phyloP scores from a whole-genome alignment of 1,284 basidiomycete genomes.

The Pholiota adiposa region DNA sequence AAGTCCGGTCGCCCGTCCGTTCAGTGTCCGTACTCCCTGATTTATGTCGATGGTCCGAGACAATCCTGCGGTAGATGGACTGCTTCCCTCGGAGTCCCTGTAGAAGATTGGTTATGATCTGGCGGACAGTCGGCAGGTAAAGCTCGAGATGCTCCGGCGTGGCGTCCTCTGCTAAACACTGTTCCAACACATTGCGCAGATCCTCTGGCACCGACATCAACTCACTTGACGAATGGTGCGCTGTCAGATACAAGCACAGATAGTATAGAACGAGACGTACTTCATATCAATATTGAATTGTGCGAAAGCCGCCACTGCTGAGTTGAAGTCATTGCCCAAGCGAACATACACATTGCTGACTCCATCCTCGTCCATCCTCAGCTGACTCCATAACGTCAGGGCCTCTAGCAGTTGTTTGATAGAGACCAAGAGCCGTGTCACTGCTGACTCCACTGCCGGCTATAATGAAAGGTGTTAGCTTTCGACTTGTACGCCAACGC shows the following conservation, averaged over 20 bases:
- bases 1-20: constrained; percentile 56
- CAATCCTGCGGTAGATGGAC: constrained; percentile 72
- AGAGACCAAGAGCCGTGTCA: constrained; percentile 91
- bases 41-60: constrained; percentile 59
- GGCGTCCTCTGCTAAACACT: constrained; percentile 90
- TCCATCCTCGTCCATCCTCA: constrained; percentile 76
- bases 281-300: constrained; percentile 89
- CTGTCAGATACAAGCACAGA: constrained; percentile 8
- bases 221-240: constrained; percentile 59
- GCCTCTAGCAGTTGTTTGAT: constrained; percentile 95
- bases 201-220: constrained; percentile 89
- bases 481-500: constrained; percentile 9
- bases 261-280: constrained; percentile 51
- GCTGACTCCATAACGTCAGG: constrained; percentile 86
- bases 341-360: constrained; percentile 98
- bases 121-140: constrained; percentile 90
- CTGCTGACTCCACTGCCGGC: constrained; percentile 88
- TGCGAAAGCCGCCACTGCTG: constrained; percentile 88
- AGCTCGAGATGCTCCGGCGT: constrained; percentile 84
- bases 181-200: constrained; percentile 87
- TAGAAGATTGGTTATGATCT: constrained; percentile 91
- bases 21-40: constrained; percentile 52
- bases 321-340: constrained; percentile 97
- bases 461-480: constrained; percentile 14
- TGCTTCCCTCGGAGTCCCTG: constrained; percentile 94